Conservation (phyloP, 2,329 filamentous ascomycete species). For the Hypoxylon sp. region DNA sequence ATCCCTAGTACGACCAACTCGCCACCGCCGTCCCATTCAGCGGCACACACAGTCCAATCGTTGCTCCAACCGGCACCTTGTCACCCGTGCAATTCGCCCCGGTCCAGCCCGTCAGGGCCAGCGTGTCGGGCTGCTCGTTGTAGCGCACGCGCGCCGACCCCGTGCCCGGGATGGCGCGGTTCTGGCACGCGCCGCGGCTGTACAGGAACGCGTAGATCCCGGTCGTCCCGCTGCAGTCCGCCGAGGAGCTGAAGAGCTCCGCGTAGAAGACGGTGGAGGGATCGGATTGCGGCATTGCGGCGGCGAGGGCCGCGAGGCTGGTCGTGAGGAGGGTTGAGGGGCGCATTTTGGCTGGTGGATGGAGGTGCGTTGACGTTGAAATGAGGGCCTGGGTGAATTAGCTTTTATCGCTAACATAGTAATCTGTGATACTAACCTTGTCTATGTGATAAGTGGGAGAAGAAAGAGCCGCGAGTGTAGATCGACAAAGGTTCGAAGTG, state of each 20-base stretch:
- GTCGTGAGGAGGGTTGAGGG: neutral
- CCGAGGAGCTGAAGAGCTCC: slow-evolving; percentile 16
- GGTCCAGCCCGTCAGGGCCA: slow-evolving; percentile 30
- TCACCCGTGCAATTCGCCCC: slow-evolving; percentile 23
- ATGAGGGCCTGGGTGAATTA: neutral
- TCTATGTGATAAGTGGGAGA: neutral
- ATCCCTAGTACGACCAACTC: slow-evolving; percentile 29
- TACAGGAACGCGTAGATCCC: slow-evolving; percentile 28
- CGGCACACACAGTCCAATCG: slow-evolving; percentile 13
- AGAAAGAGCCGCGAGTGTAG: neutral
- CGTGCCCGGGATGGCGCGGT: slow-evolving; percentile 13
- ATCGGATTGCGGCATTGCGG: neutral
- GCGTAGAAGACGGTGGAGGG: slow-evolving; percentile 18
- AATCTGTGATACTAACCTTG: neutral
- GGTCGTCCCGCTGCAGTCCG: slow-evolving; percentile 20
- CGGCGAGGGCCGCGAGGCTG: slow-evolving; percentile 2
- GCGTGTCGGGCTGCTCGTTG: slow-evolving; percentile 23
- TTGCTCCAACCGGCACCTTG: slow-evolving; percentile 8
- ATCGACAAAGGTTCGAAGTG: neutral
- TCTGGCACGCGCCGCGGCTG: slow-evolving; percentile 32
- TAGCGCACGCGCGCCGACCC: slow-evolving; percentile 30
- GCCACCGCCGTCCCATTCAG: slow-evolving; percentile 20
- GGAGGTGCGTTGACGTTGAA: neutral
- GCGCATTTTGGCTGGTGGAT: slow-evolving; percentile 5
- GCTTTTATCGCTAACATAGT: neutral